phyloP scores from a whole-genome alignment of 225 moss, liverwort and hornwort species.

The Ulota crispa region DNA sequence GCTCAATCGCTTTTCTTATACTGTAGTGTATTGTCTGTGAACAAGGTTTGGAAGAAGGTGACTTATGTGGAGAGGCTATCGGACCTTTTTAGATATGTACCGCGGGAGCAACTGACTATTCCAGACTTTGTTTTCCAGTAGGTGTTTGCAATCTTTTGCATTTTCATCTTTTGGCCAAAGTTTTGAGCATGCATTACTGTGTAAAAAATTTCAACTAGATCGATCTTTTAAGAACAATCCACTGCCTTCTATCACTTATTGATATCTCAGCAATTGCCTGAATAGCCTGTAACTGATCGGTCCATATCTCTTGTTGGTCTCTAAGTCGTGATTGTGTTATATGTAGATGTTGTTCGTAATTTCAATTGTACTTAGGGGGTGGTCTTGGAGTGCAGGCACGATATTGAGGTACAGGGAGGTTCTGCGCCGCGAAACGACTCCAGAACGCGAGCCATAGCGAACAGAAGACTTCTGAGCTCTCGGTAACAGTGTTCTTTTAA shows the following conservation, averaged over 20 bases:
- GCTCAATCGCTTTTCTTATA: neutral
- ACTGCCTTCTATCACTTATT: neutral
- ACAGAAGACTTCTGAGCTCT: constrained; percentile 45
- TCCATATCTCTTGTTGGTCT: neutral
- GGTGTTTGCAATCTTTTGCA: constrained; percentile 17
- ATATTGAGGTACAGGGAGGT: constrained; percentile 84
- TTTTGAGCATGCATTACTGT: neutral
- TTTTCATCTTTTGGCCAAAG: neutral
- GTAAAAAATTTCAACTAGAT: neutral
- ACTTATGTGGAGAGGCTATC: constrained; percentile 78
- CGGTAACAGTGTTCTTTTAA: constrained; percentile 25
- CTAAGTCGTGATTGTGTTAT: neutral
- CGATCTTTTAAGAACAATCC: neutral
- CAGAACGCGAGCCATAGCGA: constrained; percentile 40
- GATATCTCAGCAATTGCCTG: neutral
- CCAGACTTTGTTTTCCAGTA: constrained; percentile 94
- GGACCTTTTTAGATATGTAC: constrained; percentile 85
- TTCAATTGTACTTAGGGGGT: neutral
- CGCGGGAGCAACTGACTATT: constrained; percentile 86
- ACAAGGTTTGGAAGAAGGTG: constrained; percentile 91
- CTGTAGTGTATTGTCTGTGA: constrained; percentile 1
- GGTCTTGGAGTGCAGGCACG: constrained; percentile 59
- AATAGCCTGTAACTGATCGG: neutral
- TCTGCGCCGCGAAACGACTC: constrained; percentile 33
- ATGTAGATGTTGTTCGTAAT: neutral